Evolutionary conservation across 495 filamentous ascomycete species (phyloP).

Genomic region (Neurospora sp.): DNA sequence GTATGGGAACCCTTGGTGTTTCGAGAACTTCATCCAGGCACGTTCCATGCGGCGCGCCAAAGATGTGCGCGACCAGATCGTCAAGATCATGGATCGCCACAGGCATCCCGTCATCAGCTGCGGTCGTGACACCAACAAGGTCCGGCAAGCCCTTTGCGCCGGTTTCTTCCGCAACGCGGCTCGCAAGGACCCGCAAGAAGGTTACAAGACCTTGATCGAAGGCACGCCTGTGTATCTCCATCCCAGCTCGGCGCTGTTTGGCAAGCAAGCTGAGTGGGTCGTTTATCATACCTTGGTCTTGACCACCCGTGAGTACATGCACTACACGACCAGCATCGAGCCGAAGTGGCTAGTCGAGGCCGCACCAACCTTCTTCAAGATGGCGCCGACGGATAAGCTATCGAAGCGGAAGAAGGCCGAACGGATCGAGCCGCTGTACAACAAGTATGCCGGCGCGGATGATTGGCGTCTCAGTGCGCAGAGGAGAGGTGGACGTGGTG

Average conservation of each 20-base stretch:
- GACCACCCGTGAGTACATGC: constrained; percentile 97
- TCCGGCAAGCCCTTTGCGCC: constrained; percentile 83
- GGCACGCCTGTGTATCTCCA: constrained; percentile 93
- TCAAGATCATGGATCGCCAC: constrained; percentile 87
- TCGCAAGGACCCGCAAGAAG: constrained; percentile 90
- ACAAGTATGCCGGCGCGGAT: constrained; percentile 75
- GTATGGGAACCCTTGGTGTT: constrained; percentile 84
- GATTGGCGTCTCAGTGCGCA: constrained; percentile 92
- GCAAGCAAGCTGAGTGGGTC: constrained; percentile 91
- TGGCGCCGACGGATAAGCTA: constrained; percentile 78
- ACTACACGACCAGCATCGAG: constrained; percentile 81
- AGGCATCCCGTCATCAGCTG: constrained; percentile 71
- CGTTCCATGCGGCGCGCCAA: constrained; percentile 77
- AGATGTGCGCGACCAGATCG: constrained; percentile 84
- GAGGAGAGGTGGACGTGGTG: constrained; percentile 74
- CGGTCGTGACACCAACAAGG: constrained; percentile 74
- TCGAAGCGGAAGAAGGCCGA: constrained; percentile 91
- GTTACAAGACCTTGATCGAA: constrained; percentile 94
- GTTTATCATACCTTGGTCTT: constrained; percentile 84
- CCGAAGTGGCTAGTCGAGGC: constrained; percentile 88
- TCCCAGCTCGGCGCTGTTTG: constrained; percentile 81
- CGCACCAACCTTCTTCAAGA: constrained; percentile 96
- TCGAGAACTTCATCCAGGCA: constrained; percentile 96
- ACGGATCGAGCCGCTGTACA: constrained; percentile 88
- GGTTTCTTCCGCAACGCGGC: constrained; percentile 96